These are phyloP conservation scores for Trichomonas vaginalis DNA, from an alignment of 208 protist species.

Conservation along the genomic window DNA sequence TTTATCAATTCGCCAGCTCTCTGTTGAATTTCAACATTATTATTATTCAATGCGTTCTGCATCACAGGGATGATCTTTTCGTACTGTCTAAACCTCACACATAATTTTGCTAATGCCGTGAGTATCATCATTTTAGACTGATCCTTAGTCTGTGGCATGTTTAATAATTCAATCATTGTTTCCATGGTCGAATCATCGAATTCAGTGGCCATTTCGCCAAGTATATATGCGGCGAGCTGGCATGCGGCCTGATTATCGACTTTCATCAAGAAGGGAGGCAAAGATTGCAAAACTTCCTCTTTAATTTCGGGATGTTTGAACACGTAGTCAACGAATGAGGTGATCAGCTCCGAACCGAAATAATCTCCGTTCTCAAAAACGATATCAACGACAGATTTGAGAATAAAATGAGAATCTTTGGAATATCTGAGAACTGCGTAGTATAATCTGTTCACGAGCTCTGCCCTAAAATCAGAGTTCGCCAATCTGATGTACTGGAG, in stretches of 20 bases:
- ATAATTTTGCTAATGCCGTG: background rate
- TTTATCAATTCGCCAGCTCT: background rate
- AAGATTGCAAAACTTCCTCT: background rate
- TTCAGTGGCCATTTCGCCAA: background rate
- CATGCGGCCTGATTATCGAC: background rate
- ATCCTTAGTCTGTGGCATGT: background rate
- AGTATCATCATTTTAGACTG: background rate
- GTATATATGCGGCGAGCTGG: background rate
- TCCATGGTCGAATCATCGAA: background rate
- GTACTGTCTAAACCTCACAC: background rate
- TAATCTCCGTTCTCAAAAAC: background rate
- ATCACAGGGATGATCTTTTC: background rate
- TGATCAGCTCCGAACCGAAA: background rate
- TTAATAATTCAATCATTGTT: background rate
- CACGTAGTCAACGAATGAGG: background rate
- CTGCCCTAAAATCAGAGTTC: background rate
- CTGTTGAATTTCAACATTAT: conserved; percentile 6
- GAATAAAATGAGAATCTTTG: background rate
- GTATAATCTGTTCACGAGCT: background rate
- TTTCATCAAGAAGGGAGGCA: background rate
- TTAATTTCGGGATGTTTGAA: background rate
- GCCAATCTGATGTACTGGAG: background rate
- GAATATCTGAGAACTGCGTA: background rate
- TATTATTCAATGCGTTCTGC: background rate
- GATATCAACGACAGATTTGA: background rate